Evolutionary conservation across 352 stramenopile genomes (phyloP), one percentile per base, ranked within the genome.

Genomic region (Globisporangium iwayamae): DNA sequence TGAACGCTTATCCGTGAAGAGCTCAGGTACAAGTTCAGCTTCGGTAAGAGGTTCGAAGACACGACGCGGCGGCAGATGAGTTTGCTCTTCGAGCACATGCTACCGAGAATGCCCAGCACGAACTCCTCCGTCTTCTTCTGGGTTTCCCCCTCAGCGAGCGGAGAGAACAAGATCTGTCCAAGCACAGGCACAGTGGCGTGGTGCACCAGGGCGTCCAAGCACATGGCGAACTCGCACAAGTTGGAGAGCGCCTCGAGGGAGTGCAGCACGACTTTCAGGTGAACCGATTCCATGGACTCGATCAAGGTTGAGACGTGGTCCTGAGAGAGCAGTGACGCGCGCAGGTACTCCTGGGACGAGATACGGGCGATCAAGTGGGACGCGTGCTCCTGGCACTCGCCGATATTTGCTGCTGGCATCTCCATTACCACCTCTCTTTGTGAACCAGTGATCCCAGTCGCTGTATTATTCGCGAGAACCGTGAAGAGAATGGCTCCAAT

Each of bases 171-270:
- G 30, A 93, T 87, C n/a, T 93, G 84, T 0, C 68, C 81, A 22
- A 93, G 55, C 2, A 93, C 84, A 0, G 84, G 82, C 5, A 93
- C 84, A 0, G 84, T 93, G 2, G 84, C 82, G 48, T 93, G 76
- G n/a, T 73, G 75, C 2, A 93, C 76, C 0, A 93, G 65, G 9
- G 82, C 78, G 59, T 93, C 84, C 0, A 90, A 63, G 43, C 81
- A 90, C 28, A 88, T 68, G 1, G 82, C 66, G 39, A 88, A 81
- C 8, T 85, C 79, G 43, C 81, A 85, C 22, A 93, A 58, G 18
- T 87, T 67, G 13, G 74, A 75, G 18, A 93, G 65, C 8, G 76
- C 66, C n/a, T 89, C 80, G 5, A 91, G 65, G 2, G 82, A 74
- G 39, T 81, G 67, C 46, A 89, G 68, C 20, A 90, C 82, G n/a